Evolutionary conservation across 805 yeast genomes (phyloP).

Genomic region (Candida easanensis): DNA sequence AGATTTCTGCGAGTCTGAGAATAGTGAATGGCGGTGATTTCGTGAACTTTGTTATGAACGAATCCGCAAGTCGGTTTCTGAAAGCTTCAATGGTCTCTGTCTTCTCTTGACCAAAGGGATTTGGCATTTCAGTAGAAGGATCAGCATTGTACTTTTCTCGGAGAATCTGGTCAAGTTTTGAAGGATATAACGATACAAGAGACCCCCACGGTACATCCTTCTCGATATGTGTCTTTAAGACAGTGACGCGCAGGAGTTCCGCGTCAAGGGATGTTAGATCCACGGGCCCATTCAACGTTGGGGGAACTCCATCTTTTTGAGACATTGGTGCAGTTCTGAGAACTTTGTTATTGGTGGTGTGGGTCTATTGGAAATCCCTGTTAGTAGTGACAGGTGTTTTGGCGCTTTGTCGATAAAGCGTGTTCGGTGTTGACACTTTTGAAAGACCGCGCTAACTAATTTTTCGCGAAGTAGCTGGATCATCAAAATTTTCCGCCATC

Average conservation of each 20-base stretch:
- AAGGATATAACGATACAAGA: not conserved
- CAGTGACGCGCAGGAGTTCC: slow-evolving; percentile 9
- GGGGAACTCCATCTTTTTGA: not conserved
- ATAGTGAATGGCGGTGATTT: slow-evolving; percentile 45
- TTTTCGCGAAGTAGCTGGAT: not conserved
- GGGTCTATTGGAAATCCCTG: too few species aligned
- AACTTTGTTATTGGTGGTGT: too few species aligned
- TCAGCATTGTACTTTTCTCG: slow-evolving; percentile 3
- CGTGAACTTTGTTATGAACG: slow-evolving; percentile 12
- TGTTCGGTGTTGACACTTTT: too few species aligned
- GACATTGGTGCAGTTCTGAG: not conserved
- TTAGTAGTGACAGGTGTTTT: too few species aligned
- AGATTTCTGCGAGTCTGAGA: slow-evolving; percentile 43
- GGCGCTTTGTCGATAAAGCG: too few species aligned
- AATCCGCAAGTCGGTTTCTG: slow-evolving; percentile 3
- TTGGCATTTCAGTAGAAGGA: slow-evolving; percentile 2
- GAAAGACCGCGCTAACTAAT: not conserved
- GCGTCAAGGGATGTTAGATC: slow-evolving; percentile 9
- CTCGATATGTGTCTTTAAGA: slow-evolving; percentile 4
- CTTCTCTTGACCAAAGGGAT: slow-evolving; percentile 9
- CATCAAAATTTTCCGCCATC: slow-evolving; percentile 9
- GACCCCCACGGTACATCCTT: slow-evolving; percentile 2
- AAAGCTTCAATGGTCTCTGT: slow-evolving; percentile 11
- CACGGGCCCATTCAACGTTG: not conserved
- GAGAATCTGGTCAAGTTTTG: slow-evolving; percentile 11